phyloP scores from a whole-genome alignment of 2,329 filamentous ascomycete genomes.

The Diplocarpon rosae region DNA sequence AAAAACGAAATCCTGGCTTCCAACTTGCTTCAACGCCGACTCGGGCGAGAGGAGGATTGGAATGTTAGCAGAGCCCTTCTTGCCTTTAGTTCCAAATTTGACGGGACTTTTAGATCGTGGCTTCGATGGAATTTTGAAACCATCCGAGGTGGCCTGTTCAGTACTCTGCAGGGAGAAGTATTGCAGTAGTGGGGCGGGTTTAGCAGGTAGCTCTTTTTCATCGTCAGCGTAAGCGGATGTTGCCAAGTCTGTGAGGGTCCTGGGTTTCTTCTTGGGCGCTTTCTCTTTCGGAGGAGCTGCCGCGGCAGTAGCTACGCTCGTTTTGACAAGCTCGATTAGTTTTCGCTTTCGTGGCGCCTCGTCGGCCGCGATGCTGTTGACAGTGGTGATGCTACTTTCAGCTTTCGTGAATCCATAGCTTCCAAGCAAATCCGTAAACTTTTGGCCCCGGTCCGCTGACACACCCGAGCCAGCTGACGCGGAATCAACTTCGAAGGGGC shows the following conservation, averaged over 20 bases:
- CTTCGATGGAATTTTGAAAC: conserved; percentile 19
- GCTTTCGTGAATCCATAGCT: conserved; percentile 30
- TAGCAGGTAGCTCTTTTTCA: conserved; percentile 22
- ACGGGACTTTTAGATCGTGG: conserved; percentile 17
- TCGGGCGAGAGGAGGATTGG: conserved; percentile 54
- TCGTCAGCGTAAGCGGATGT: conserved; percentile 53
- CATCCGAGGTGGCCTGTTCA: conserved; percentile 6
- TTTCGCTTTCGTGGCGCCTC: conserved; percentile 41
- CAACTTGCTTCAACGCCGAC: conserved; percentile 54
- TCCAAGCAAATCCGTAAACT: conserved; percentile 30
- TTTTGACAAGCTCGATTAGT: conserved; percentile 39
- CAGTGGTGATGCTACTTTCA: conserved; percentile 7
- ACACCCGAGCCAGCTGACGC: not conserved
- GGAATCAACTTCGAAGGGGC: not conserved
- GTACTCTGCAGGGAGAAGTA: conserved; percentile 30
- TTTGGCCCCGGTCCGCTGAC: conserved; percentile 14
- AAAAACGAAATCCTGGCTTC: conserved; percentile 68
- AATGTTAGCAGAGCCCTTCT: conserved; percentile 29
- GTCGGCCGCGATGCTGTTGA: conserved; percentile 7
- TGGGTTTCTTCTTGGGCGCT: conserved; percentile 54
- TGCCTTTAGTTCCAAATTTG: conserved; percentile 29
- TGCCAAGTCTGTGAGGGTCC: conserved; percentile 68
- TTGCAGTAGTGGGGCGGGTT: conserved; percentile 33
- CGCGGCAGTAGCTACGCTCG: conserved; percentile 22
- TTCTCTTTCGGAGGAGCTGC: conserved; percentile 37